Evolutionary conservation across 2,329 filamentous ascomycete genomes (phyloP).

Genomic region (Daldinia sp.): DNA sequence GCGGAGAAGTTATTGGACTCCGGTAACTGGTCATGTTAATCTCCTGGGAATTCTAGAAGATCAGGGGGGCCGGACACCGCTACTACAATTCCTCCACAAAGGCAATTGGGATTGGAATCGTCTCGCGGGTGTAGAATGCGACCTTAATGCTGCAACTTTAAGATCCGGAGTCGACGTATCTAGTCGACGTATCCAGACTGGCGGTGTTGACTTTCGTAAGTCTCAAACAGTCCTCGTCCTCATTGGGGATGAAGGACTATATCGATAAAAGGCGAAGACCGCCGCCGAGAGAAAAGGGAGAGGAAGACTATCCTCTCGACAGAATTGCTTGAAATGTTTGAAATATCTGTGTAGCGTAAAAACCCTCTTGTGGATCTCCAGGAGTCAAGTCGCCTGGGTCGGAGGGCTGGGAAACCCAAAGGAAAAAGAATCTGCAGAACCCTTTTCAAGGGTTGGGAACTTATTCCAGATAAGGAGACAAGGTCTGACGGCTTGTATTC

Average conservation of each 20-base stretch:
- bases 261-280: constrained; percentile 15
- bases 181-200: constrained; percentile 24
- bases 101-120: constrained; percentile 38
- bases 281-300: constrained; percentile 16
- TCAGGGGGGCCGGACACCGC: constrained; percentile 47
- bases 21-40: constrained; percentile 63
- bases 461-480: constrained; percentile 30
- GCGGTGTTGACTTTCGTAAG: constrained; percentile 25
- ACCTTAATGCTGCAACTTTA: constrained; percentile 34
- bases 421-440: constrained; percentile 27
- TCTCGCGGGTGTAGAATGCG: constrained; percentile 38
- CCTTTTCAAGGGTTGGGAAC: constrained; percentile 23
- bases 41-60: constrained; percentile 46
- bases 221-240: constrained; percentile 23
- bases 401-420: constrained; percentile 35
- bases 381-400: constrained; percentile 32
- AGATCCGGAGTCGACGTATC: constrained; percentile 23
- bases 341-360: constrained; percentile 43
- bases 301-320: constrained; percentile 18
- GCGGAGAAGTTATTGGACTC: constrained; percentile 57
- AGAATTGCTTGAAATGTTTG: constrained; percentile 38
- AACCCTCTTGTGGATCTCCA: constrained; percentile 40
- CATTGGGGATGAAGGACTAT: constrained; percentile 13
- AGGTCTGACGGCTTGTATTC: constrained; percentile 38
- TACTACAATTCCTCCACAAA: constrained; percentile 49